Evolutionary conservation across 2,329 filamentous ascomycete species (phyloP).

Genomic region (Akanthomyces uredinophilus): DNA sequence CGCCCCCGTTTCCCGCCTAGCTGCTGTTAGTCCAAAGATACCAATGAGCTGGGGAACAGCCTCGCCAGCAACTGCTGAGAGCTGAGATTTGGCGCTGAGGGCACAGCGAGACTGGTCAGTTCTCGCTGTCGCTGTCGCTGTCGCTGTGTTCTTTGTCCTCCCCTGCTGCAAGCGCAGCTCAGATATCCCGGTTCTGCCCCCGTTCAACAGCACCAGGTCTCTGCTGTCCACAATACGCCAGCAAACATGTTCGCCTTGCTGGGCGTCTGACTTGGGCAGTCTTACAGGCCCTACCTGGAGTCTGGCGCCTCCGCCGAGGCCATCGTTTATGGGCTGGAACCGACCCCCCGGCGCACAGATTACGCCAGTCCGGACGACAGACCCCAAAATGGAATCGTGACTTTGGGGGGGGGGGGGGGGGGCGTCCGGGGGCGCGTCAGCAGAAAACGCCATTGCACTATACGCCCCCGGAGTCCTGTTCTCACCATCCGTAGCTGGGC

Average conservation of each 20-base stretch:
- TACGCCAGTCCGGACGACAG: conserved; percentile 11
- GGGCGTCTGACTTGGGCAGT: not conserved
- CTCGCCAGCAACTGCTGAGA: not conserved
- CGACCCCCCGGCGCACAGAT: conserved; percentile 1
- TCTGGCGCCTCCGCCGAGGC: not conserved
- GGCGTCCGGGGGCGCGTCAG: conserved; percentile 12
- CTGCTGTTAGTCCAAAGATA: not conserved
- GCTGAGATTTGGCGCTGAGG: not conserved
- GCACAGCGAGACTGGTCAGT: not conserved
- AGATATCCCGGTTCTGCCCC: not conserved
- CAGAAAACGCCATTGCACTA: conserved; percentile 9
- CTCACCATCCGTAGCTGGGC: not conserved
- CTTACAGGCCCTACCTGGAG: not conserved
- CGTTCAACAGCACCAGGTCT: not conserved
- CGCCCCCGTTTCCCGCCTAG: not conserved
- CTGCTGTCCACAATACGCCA: not conserved
- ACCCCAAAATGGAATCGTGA: conserved; percentile 13
- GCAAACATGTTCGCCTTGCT: not conserved
- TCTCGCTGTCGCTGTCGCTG: too few species aligned
- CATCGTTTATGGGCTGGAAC: conserved; percentile 1
- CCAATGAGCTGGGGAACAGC: not conserved
- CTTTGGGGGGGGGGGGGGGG: too few species aligned
- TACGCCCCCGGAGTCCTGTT: not conserved
- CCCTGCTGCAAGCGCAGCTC: not conserved
- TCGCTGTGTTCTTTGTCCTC: too few species aligned